phyloP scores from a whole-genome alignment of 1,284 basidiomycete species.

The Entoloma clypeatum region DNA sequence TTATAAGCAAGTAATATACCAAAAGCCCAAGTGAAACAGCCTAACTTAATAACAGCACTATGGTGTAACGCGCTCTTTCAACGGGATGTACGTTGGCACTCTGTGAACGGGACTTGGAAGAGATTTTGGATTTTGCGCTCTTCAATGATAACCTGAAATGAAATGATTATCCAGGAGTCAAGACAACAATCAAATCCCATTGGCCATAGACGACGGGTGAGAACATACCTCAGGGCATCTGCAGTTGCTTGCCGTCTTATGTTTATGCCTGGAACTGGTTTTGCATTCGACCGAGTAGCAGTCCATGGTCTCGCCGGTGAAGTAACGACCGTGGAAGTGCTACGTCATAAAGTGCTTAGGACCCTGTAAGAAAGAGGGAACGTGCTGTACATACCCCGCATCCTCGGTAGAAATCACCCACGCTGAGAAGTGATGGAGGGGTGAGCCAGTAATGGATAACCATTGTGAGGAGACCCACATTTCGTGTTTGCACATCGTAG shows the following conservation, averaged over 20 bases:
- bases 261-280: constrained; percentile 51
- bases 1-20: constrained; percentile 14
- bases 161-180: constrained; percentile 5
- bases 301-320: constrained; percentile 52
- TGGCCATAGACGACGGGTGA: constrained; percentile 3
- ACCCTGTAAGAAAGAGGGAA: not conserved
- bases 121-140: constrained; percentile 39
- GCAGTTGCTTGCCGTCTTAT: constrained; percentile 48
- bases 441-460: constrained; percentile 6
- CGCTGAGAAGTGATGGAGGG: constrained; percentile 29
- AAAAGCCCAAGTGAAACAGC: constrained; percentile 2
- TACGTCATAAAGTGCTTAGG: constrained; percentile 22
- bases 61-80: constrained; percentile 13
- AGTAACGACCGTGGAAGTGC: constrained; percentile 64
- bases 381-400: constrained; percentile 52
- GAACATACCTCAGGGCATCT: constrained; percentile 40
- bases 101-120: constrained; percentile 35
- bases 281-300: constrained; percentile 49
- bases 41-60: not conserved
- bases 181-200: not conserved
- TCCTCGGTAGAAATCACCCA: constrained; percentile 60
- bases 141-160: constrained; percentile 31
- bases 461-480: constrained; percentile 37
- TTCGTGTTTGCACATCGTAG: constrained; percentile 55
- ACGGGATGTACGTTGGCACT: constrained; percentile 32